Conservation (phyloP, 768 basidiomycete species). For the Tulasnella sp. region DNA sequence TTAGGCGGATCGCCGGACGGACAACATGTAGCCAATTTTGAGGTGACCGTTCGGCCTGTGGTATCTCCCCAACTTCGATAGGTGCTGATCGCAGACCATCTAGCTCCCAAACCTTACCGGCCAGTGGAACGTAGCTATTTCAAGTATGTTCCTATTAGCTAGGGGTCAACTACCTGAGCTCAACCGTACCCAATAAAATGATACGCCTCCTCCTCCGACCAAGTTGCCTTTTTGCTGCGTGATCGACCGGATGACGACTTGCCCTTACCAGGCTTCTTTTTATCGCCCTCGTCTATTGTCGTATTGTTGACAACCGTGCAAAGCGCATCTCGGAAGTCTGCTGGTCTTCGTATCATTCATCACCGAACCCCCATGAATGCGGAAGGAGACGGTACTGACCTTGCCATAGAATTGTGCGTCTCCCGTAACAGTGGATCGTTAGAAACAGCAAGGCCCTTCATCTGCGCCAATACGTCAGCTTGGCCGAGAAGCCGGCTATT, state of each 20-base stretch:
- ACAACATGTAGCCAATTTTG: conserved; percentile 47
- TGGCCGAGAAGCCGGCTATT: too few species aligned
- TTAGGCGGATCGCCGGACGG: conserved; percentile 45
- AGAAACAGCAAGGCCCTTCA: conserved; percentile 51
- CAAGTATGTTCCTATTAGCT: neutral
- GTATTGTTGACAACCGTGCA: conserved; percentile 37
- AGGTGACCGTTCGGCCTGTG: conserved; percentile 15
- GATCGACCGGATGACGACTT: conserved; percentile 23
- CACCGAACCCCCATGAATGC: neutral
- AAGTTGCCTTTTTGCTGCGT: conserved; percentile 25
- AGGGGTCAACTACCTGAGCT: neutral
- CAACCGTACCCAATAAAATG: conserved; percentile 51
- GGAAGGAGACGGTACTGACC: conserved; percentile 28
- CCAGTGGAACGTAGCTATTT: conserved; percentile 32
- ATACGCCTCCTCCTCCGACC: conserved; percentile 34
- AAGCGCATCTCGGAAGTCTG: conserved; percentile 44
- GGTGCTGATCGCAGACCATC: conserved; percentile 52
- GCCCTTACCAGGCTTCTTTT: conserved; percentile 25
- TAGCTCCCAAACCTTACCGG: conserved; percentile 59
- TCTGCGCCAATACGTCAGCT: too few species aligned
- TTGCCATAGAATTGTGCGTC: conserved; percentile 47
- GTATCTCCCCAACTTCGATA: conserved; percentile 48
- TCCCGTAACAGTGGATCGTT: conserved; percentile 42
- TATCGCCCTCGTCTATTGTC: conserved; percentile 32
- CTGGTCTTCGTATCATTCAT: conserved; percentile 31